Conservation (phyloP, 139 green algal species). For the Dunaliella sp. region DNA sequence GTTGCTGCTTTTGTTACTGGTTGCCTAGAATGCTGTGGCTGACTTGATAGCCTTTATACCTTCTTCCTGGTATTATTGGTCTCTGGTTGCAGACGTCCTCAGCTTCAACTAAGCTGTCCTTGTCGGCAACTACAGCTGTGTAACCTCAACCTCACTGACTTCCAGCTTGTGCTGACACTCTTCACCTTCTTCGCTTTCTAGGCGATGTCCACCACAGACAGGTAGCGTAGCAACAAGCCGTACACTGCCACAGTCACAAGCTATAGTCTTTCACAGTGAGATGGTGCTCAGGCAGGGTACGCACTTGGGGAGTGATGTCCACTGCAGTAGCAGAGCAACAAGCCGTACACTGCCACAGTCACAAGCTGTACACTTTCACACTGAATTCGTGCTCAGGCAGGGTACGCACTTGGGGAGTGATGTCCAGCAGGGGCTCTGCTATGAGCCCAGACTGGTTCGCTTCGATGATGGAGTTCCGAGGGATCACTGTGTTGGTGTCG, state of each 20-base stretch:
- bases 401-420: conserved; percentile 72
- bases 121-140: no score
- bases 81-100: no score
- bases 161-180: no score
- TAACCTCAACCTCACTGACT: no score
- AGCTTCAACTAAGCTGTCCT: no score
- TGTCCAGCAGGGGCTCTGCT: conserved; percentile 94
- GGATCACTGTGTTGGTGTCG: conserved; percentile 88
- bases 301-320: conserved; percentile 40
- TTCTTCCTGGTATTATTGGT: no score
- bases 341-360: no score
- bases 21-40: no score
- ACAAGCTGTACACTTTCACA: not conserved
- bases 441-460: conserved; percentile 98
- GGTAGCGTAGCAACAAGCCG: not conserved
- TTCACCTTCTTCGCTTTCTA: not conserved
- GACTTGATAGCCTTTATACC: no score
- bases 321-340: not conserved
- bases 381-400: not conserved
- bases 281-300: not conserved
- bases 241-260: not conserved
- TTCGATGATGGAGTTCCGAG: conserved; percentile 88
- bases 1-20: no score
- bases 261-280: not conserved
- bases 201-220: not conserved